Percentiles rank a stretch among this genome's conserved stretches.
phyloP scores from a whole-genome alignment of 2,329 filamentous ascomycete species.

The Fonsecaea monophora region DNA sequence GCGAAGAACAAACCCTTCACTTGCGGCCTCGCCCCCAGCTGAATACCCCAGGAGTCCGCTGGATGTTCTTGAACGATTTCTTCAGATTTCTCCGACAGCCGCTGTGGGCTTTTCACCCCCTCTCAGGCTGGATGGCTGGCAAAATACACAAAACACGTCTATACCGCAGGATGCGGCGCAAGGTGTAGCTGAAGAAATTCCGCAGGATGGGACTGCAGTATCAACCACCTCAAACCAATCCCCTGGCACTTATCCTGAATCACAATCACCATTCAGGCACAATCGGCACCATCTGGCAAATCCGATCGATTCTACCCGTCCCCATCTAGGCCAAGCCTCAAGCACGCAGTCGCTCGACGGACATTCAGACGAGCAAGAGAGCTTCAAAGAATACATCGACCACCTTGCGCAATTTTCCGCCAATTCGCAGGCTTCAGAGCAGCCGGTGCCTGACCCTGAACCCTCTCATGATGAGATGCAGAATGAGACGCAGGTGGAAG shows the following conservation, averaged over 20 bases:
- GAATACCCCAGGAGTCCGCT: slow-evolving; percentile 18
- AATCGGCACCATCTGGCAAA: slow-evolving; percentile 13
- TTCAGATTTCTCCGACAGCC: slow-evolving; percentile 25
- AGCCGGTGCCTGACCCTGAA: not conserved
- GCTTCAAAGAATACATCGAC: slow-evolving; percentile 3
- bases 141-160: not conserved
- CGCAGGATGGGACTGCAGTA: slow-evolving; percentile 17
- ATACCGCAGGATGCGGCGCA: not conserved
- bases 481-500: not conserved
- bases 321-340: slow-evolving; percentile 11
- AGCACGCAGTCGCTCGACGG: slow-evolving; percentile 23
- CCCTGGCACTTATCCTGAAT: slow-evolving; percentile 15
- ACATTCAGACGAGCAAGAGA: slow-evolving; percentile 19
- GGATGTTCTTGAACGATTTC: slow-evolving; percentile 30
- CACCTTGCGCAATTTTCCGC: slow-evolving; percentile 13
- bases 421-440: not conserved
- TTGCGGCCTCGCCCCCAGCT: not conserved
- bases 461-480: not conserved
- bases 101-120: not conserved
- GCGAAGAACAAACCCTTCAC: not conserved
- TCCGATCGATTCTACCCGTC: slow-evolving; percentile 14
- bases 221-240: slow-evolving; percentile 10
- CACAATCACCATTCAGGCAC: slow-evolving; percentile 31
- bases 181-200: not conserved
- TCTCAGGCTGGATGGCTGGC: not conserved